Base-by-base conservation (phyloP, 2,329 filamentous ascomycete genomes). In the Microdochium trichocladiopsis region DNA sequence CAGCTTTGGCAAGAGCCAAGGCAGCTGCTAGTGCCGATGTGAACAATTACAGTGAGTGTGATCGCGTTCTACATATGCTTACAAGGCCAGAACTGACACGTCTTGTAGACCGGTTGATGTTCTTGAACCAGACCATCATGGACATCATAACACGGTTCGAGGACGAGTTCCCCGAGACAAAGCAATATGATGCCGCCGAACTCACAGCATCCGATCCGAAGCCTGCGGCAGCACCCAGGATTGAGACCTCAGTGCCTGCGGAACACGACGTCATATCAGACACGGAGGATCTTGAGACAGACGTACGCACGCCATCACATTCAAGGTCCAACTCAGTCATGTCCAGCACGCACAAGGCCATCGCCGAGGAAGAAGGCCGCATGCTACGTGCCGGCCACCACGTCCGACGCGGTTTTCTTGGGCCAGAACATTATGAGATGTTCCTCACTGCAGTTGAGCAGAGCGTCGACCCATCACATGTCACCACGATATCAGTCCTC, bases 131-230 rank as follows among this genome's bases (percentile, higher is more conserved):
- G 55, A 97, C 94, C 0, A 77, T 99, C 10, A 80, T 91, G 62
- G 86, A 87, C 58, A 96, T 97, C 72, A 97, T 97, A 63, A 86
- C 90, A 65, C 87, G 94, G 25, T 99, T 97, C 65, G 94, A 97
- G 67, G 88, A 95, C 65, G 93, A 97, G 68, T 97, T 91, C 62
- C 94, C 94, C 0, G 93, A 97, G 64, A 95, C 89, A 1, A 84
- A 90, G 33, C 74, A 74, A 52, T 60, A 61, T 14, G 57, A 64
- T 33, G 62, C 62, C 21, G 55, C 62, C 4, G 65, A 63, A 1
- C 53, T 60, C n/a, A 58, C 60, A n/a, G 48, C 57, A 6, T 58
- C 62, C 2, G 60, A 62, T 43, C 53, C 49, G 43, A 61, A 55
- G 54, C 60, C 60, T 52, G 58, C 55, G 25, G 45, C 56, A 9